These are phyloP conservation scores for Ophiostoma ulmi DNA, from an alignment of 2,329 filamentous ascomycete genomes.

Conservation along the genomic window DNA sequence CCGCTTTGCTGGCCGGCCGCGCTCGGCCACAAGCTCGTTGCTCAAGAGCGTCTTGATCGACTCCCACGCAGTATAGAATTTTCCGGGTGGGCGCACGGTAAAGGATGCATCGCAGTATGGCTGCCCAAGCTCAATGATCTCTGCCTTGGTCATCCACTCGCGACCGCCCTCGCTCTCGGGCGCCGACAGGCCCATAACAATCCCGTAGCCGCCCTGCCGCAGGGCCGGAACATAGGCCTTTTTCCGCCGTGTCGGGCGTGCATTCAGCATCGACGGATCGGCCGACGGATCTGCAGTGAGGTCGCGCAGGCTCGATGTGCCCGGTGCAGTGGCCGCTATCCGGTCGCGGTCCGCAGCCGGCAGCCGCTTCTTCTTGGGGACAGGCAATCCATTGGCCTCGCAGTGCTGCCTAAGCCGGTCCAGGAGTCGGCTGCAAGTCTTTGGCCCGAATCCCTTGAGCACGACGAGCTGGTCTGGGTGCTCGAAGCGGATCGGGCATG, in stretches of 20 bases:
- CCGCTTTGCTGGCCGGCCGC: conserved; percentile 60
- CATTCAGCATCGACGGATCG: conserved; percentile 31
- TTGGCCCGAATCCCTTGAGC: conserved; percentile 69
- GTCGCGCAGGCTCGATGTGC: conserved; percentile 14
- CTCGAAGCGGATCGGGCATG: conserved; percentile 63
- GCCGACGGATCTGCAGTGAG: conserved; percentile 5
- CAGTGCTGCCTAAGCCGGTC: conserved; percentile 58
- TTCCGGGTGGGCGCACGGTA: conserved; percentile 58
- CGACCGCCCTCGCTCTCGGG: conserved; percentile 49
- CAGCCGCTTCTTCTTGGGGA: conserved; percentile 49
- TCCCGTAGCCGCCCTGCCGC: conserved; percentile 68
- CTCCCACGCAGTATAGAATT: conserved; percentile 75
- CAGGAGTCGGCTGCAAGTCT: conserved; percentile 64
- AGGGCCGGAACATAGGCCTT: conserved; percentile 68
- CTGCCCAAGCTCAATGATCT: conserved; percentile 65
- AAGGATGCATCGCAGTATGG: conserved; percentile 70
- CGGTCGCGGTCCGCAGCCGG: conserved; percentile 29
- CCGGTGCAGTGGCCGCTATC: conserved; percentile 26
- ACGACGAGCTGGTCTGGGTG: conserved; percentile 69
- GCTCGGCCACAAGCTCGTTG: conserved; percentile 69
- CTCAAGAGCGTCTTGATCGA: conserved; percentile 71
- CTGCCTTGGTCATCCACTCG: conserved; percentile 59
- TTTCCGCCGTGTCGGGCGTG: conserved; percentile 35
- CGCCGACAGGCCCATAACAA: conserved; percentile 62
- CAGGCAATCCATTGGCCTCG: conserved; percentile 59